These are phyloP conservation scores for Ceratocystis ficicola DNA, from an alignment of 2,329 filamentous ascomycete genomes.

Conservation along the genomic window DNA sequence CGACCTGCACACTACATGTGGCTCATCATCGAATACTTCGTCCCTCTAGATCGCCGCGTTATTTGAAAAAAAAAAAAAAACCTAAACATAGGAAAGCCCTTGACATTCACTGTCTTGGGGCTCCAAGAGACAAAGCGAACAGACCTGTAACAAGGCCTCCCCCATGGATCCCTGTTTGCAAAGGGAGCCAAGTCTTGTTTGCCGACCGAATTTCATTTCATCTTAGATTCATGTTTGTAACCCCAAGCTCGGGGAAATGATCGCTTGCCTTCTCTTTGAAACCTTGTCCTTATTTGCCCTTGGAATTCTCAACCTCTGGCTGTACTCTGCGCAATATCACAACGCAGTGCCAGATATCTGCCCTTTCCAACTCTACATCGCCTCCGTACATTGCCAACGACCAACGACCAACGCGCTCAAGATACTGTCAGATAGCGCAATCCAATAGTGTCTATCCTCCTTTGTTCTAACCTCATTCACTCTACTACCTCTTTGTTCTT, in stretches of 20 bases:
- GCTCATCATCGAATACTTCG: too few species aligned
- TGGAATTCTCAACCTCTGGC: background rate
- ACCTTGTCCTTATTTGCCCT: background rate
- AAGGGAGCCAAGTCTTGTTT: constrained; percentile 18
- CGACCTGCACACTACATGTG: too few species aligned
- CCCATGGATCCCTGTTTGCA: constrained; percentile 17
- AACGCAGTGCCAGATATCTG: background rate
- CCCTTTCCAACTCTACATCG: background rate
- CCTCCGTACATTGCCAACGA: background rate
- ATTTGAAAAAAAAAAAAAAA: background rate
- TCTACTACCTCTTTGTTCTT: constrained; percentile 1
- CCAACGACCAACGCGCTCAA: background rate
- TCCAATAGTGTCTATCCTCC: background rate
- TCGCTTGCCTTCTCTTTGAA: background rate
- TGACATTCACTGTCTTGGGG: background rate
- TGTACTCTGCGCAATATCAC: background rate
- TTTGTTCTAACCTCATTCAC: background rate
- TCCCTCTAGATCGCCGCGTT: background rate
- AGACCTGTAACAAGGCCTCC: background rate
- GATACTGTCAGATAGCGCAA: background rate
- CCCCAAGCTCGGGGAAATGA: constrained; percentile 13
- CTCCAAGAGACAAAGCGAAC: constrained; percentile 3
- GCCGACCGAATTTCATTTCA: constrained; percentile 21
- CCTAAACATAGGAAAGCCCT: background rate
- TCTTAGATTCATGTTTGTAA: constrained; percentile 19